These are phyloP conservation scores for Mycena rosella DNA, from an alignment of 768 basidiomycete genomes.

Conservation along the genomic window DNA sequence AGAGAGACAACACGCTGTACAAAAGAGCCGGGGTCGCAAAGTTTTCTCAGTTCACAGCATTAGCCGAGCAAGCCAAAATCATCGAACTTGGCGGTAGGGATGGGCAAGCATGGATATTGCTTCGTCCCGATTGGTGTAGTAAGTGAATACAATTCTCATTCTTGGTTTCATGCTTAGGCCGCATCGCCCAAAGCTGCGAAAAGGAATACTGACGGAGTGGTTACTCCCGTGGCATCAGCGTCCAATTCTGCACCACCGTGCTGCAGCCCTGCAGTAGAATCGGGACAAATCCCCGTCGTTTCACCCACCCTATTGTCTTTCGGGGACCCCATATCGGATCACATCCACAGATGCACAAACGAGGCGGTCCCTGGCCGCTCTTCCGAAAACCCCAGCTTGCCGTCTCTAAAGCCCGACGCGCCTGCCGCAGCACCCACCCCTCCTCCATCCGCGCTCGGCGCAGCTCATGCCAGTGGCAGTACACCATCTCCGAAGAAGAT, in stretches of 20 bases:
- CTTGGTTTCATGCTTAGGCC: too few relatives aligned
- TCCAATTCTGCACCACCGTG: background rate
- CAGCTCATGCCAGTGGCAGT: background rate
- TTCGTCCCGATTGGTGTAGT: background rate
- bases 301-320: too few relatives aligned
- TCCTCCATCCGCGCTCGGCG: too few relatives aligned
- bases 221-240: background rate
- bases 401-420: too few relatives aligned
- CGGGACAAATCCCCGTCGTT: background rate
- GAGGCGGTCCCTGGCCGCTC: too few relatives aligned
- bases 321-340: too few relatives aligned
- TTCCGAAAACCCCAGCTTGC: too few relatives aligned
- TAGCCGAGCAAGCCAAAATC: slow-evolving; percentile 49
- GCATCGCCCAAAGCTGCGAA: too few relatives aligned
- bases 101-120: background rate
- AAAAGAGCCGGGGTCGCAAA: slow-evolving; percentile 53
- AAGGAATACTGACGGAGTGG: background rate
- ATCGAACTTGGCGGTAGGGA: background rate
- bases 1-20: slow-evolving; percentile 47
- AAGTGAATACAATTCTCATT: too few relatives aligned
- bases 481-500: background rate
- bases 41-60: slow-evolving; percentile 55
- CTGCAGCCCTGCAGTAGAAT: too few relatives aligned
- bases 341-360: too few relatives aligned
- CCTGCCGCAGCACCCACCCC: too few relatives aligned